Percentiles rank a stretch among this genome's conserved stretches.
These are phyloP conservation scores for Tetrahymena elliotti DNA, from an alignment of 73 alveolate species.

Conservation along the genomic window DNA sequence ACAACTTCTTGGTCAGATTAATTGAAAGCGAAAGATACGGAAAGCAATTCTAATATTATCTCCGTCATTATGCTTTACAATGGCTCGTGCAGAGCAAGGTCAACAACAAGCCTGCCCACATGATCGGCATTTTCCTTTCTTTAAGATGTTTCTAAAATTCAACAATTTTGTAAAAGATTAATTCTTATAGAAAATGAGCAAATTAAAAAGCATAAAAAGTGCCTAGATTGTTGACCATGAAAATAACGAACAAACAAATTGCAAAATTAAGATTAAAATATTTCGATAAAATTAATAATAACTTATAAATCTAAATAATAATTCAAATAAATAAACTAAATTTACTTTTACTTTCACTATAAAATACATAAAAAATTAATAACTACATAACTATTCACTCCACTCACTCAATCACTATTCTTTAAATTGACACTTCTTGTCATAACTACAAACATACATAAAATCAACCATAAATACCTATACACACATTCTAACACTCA, in stretches of 20 bases:
- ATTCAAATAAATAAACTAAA: no score
- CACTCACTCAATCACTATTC: neutral
- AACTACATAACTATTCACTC: neutral
- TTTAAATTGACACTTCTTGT: neutral
- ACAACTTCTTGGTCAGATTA: neutral
- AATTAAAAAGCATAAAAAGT: no score
- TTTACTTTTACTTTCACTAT: neutral
- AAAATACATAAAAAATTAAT: no score
- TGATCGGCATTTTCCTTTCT: neutral
- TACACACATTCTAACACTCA: no score
- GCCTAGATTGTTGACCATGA: no score
- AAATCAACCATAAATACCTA: no score
- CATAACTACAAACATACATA: neutral
- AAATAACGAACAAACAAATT: neutral
- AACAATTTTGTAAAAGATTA: neutral
- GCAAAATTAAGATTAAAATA: neutral
- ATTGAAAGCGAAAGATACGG: neutral
- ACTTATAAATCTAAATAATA: neutral
- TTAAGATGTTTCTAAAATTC: neutral
- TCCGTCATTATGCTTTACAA: neutral
- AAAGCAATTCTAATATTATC: neutral
- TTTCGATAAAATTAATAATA: no score
- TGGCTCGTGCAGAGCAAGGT: neutral
- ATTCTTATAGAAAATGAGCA: neutral
- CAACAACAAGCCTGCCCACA: neutral